Base-by-base conservation (phyloP, 345 rosid genomes). In the Chamaenerion angustifolium region DNA sequence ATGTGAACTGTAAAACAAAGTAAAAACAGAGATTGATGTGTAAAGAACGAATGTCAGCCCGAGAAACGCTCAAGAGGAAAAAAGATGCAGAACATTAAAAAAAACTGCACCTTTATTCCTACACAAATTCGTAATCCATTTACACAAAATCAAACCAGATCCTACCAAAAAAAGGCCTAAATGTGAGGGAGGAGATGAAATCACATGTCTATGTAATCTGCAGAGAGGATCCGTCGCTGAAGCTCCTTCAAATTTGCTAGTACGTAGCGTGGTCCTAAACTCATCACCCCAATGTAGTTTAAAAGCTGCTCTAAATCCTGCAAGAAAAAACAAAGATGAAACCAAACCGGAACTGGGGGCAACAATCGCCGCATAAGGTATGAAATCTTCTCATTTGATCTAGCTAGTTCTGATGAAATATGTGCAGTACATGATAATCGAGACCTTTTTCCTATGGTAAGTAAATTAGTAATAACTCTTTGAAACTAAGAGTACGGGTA, bases 211-310 rank as follows among this genome's bases (percentile, higher is more conserved):
- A 71, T 50, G 50, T 66, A 85, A 19, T 72, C 83, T 52, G 81
- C 79, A 58, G 98, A 84, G 16, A 73, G 93, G 57, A 92, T 81
- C 64, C 68, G 78, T 68, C 90, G 62, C 2, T 71, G 64, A 53
- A 92, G 94, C 76, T 84, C 96, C 75, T 87, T 92, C 61, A 87
- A 66, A 69, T 92, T 92, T 48, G 86, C 94, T 59, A 92, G 55
- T 46, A 92, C 75, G n/a, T 84, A 88, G 17, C 96, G 85, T 6
- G 96, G 96, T 63, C 98, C 98, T 71, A 92, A 68, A 61, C 96
- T 92, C 61, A 62, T 70, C 21, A 70, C 69, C 23, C 96, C 94
- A 6, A 82, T 77, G 73, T 68, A 92, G 77, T 73, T 92, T 69
- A 83, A 54, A 43, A 90, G 88, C 65, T 86, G 98, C 78, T 90